Evolutionary conservation across 2,329 filamentous ascomycete genomes (phyloP).

Genomic region (Hymenoscyphus albidus): DNA sequence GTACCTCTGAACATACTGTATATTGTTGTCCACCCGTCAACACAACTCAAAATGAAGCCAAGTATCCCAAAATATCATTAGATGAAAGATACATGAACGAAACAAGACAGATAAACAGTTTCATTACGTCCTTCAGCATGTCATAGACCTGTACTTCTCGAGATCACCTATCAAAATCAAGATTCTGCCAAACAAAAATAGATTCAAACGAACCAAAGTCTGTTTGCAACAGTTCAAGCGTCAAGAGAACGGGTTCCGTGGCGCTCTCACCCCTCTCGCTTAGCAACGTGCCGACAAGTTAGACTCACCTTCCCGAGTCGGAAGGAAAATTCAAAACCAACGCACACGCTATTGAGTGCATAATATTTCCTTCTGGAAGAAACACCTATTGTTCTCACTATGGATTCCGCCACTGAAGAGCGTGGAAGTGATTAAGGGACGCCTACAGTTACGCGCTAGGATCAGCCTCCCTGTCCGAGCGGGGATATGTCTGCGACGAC

Average conservation of each 20-base stretch:
- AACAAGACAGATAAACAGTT: not conserved
- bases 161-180: not conserved
- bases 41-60: not conserved
- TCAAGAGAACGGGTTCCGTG: not conserved
- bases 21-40: not conserved
- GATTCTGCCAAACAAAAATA: not conserved
- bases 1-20: not conserved
- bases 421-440: not conserved
- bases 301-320: not conserved
- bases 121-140: not conserved
- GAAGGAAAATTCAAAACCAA: not conserved
- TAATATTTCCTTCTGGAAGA: not conserved
- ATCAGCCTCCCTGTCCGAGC: not conserved
- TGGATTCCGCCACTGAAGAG: not conserved
- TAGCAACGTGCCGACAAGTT: not conserved
- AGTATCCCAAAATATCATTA: not conserved
- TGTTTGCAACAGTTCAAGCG: not conserved
- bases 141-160: too few species aligned
- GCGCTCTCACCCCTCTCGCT: conserved; percentile 1
- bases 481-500: not conserved
- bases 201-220: not conserved
- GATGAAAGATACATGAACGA: not conserved
- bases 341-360: not conserved
- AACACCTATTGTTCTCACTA: not conserved
- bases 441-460: not conserved